phyloP scores from a whole-genome alignment of 1,139 yeast species.

The Debaryomyces fabryi region DNA sequence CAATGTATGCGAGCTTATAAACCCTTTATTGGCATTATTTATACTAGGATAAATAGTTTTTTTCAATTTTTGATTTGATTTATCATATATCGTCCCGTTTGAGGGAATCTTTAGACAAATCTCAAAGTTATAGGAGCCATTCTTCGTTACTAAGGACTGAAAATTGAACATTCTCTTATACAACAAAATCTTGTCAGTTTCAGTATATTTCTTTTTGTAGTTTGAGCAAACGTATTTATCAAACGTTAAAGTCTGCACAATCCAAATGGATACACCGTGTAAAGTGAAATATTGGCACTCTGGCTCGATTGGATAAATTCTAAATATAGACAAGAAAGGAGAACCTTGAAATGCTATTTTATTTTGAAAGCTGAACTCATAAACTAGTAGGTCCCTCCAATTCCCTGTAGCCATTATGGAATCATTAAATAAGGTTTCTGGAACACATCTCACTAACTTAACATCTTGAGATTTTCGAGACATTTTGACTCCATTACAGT shows the following conservation, averaged over 20 bases:
- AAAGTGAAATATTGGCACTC: slow-evolving; percentile 12
- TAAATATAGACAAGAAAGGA: slow-evolving; percentile 11
- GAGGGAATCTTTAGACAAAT: slow-evolving; percentile 9
- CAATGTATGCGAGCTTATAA: slow-evolving; percentile 16
- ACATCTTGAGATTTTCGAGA: slow-evolving; percentile 1
- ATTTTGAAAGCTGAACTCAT: slow-evolving; percentile 19
- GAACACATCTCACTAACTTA: slow-evolving; percentile 15
- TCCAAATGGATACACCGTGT: slow-evolving; percentile 13
- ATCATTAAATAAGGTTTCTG: slow-evolving; percentile 12
- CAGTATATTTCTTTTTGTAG: slow-evolving; percentile 10
- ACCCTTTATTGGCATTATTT: slow-evolving; percentile 11
- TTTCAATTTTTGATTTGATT: slow-evolving; percentile 2
- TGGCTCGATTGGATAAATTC: slow-evolving; percentile 14
- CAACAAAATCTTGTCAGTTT: slow-evolving; percentile 13
- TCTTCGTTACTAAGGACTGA: slow-evolving; percentile 8
- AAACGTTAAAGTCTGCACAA: slow-evolving; percentile 15
- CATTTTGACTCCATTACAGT: neutral
- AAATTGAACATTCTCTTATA: slow-evolving; percentile 10
- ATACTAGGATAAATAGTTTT: slow-evolving; percentile 17
- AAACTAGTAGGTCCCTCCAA: slow-evolving; percentile 22
- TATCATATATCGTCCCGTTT: neutral
- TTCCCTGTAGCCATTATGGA: slow-evolving; percentile 20
- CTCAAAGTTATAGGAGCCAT: slow-evolving; percentile 8
- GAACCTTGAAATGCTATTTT: slow-evolving; percentile 19
- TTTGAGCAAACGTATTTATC: slow-evolving; percentile 6